A percentile compares a stretch with the other conserved stretches of the same genome.
These are phyloP conservation scores for Xylaria sp. DNA, from an alignment of 2,329 filamentous ascomycete genomes.

Conservation along the genomic window DNA sequence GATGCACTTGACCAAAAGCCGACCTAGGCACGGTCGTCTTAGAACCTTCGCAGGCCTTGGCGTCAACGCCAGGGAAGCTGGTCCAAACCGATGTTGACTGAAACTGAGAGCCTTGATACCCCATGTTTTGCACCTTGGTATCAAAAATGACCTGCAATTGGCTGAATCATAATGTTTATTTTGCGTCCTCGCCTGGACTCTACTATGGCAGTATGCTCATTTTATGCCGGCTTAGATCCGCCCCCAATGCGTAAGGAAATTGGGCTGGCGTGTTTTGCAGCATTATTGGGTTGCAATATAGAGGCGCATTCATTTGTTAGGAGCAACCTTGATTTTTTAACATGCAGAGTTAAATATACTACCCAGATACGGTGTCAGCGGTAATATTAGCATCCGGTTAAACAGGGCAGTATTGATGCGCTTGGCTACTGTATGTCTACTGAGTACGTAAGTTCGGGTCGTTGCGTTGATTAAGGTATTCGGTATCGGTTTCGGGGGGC, in stretches of 20 bases:
- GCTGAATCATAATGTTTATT: neutral
- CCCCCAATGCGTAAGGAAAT: neutral
- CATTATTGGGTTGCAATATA: neutral
- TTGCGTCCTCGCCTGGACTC: no score
- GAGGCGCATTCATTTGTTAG: neutral
- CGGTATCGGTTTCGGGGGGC: conserved; percentile 14
- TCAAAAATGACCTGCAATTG: neutral
- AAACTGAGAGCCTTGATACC: no score
- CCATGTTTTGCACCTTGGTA: no score
- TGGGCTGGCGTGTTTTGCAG: neutral
- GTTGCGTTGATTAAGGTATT: neutral
- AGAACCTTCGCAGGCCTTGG: neutral
- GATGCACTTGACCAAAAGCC: neutral
- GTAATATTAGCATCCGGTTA: neutral
- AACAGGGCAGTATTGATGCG: neutral
- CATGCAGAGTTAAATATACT: neutral
- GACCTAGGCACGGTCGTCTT: neutral
- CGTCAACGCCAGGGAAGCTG: no score
- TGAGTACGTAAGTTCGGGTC: neutral
- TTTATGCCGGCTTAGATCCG: neutral
- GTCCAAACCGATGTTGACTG: no score
- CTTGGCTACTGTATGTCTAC: neutral
- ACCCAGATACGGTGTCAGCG: neutral
- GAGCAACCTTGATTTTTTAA: neutral
- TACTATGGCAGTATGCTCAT: neutral